Conservation (phyloP, 768 basidiomycete species). For the Agaricus subrufescens region DNA sequence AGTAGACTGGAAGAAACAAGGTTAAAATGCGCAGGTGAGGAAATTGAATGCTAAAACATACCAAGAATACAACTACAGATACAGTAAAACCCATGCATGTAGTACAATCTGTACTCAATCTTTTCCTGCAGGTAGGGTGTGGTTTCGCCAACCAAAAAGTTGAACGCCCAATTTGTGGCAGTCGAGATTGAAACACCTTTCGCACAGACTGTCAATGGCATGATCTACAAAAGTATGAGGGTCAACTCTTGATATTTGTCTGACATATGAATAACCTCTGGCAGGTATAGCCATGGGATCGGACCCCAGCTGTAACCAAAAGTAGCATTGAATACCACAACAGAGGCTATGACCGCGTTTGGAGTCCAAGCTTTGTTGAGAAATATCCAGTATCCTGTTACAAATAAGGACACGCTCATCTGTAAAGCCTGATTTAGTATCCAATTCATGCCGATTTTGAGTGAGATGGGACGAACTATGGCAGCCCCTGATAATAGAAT, state of each 20-base stretch:
- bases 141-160: conserved; percentile 78
- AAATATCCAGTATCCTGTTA: conserved; percentile 88
- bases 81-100: conserved; percentile 90
- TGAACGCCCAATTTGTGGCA: conserved; percentile 80
- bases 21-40: neutral
- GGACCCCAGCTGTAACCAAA: conserved; percentile 89
- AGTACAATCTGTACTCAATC: conserved; percentile 86
- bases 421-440: conserved; percentile 17
- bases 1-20: conserved; percentile 48
- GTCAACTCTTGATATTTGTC: neutral
- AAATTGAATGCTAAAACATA: conserved; percentile 18
- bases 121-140: conserved; percentile 80
- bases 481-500: conserved; percentile 80
- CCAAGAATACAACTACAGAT: conserved; percentile 73
- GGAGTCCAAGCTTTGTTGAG: conserved; percentile 78
- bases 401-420: conserved; percentile 73
- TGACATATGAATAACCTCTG: conserved; percentile 43
- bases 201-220: conserved; percentile 78
- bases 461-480: conserved; percentile 46
- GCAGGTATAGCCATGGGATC: conserved; percentile 76
- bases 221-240: conserved; percentile 47
- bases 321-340: conserved; percentile 84
- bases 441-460: neutral
- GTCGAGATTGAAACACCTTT: conserved; percentile 91
- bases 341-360: conserved; percentile 77